Conservation (phyloP, 495 filamentous ascomycete genomes). For the Aspergillus panamensis region DNA sequence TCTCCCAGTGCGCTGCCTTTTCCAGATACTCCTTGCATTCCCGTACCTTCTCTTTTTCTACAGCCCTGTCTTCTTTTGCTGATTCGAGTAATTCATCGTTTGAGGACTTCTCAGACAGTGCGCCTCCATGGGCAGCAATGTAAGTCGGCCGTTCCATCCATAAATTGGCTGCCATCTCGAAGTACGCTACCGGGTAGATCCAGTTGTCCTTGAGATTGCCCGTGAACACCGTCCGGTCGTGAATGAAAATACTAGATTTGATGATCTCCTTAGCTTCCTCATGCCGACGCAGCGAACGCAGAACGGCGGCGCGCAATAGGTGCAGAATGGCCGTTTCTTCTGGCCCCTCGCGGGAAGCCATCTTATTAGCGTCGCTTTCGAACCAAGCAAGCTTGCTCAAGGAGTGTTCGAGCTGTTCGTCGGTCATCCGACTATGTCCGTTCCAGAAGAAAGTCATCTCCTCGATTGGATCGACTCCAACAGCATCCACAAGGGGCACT, state of each 20-base stretch:
- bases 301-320: conserved; percentile 63
- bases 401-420: conserved; percentile 59
- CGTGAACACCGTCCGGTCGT: conserved; percentile 68
- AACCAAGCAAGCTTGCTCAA: conserved; percentile 64
- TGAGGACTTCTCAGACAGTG: background rate
- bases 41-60: conserved; percentile 50
- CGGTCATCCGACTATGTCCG: conserved; percentile 70
- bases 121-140: conserved; percentile 26
- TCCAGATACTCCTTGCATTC: conserved; percentile 72
- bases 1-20: conserved; percentile 79
- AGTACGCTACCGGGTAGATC: conserved; percentile 73
- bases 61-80: conserved; percentile 17
- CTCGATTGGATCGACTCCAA: conserved; percentile 77
- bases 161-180: conserved; percentile 79
- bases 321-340: conserved; percentile 74
- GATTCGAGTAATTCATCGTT: conserved; percentile 12
- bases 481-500: conserved; percentile 71
- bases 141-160: conserved; percentile 64
- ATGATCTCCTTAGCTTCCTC: conserved; percentile 63
- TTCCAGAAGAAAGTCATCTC: conserved; percentile 99
- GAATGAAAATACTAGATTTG: conserved; percentile 54
- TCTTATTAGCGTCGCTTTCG: conserved; percentile 50
- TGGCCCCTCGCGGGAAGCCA: conserved; percentile 54
- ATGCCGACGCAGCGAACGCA: conserved; percentile 57
- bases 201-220: conserved; percentile 77